These are phyloP conservation scores for Hyaloscypha finlandica DNA, from an alignment of 495 filamentous ascomycete species.

Conservation along the genomic window DNA sequence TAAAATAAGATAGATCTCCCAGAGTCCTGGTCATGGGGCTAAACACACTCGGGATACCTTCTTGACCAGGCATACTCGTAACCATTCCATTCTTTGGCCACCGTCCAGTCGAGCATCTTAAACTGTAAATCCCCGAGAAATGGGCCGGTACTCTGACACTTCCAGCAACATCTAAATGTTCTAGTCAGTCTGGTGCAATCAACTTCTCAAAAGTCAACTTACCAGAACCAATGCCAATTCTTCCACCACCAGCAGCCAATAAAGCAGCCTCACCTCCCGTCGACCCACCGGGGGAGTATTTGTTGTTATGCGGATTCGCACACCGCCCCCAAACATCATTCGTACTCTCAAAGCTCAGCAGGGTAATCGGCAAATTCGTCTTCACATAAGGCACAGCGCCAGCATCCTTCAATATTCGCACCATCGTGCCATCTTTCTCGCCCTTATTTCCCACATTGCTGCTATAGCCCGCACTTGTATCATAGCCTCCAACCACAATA, in stretches of 20 bases:
- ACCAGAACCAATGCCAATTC: slow-evolving; percentile 90
- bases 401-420: slow-evolving; percentile 83
- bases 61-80: slow-evolving; percentile 93
- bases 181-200: slow-evolving; percentile 3
- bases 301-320: slow-evolving; percentile 78
- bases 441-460: slow-evolving; percentile 66
- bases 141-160: slow-evolving; percentile 89
- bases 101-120: slow-evolving; percentile 91
- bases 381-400: slow-evolving; percentile 96
- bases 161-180: slow-evolving; percentile 73
- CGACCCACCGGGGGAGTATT: slow-evolving; percentile 88
- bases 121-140: slow-evolving; percentile 85
- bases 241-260: slow-evolving; percentile 77
- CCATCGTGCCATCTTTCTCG: slow-evolving; percentile 69
- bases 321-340: slow-evolving; percentile 89
- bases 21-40: slow-evolving; percentile 92
- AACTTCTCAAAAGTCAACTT: not conserved
- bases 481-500: slow-evolving; percentile 82
- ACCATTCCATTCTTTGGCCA: slow-evolving; percentile 87
- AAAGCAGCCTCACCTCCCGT: slow-evolving; percentile 89
- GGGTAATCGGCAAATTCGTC: slow-evolving; percentile 89
- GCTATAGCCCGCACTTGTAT: slow-evolving; percentile 83
- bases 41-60: slow-evolving; percentile 87
- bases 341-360: slow-evolving; percentile 88
- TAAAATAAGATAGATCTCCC: slow-evolving; percentile 83